A percentile compares a stretch with the other conserved stretches of the same genome.
Evolutionary conservation across 306 rosid genomes (phyloP).

Genomic region (Pterocarpus santalinus): DNA sequence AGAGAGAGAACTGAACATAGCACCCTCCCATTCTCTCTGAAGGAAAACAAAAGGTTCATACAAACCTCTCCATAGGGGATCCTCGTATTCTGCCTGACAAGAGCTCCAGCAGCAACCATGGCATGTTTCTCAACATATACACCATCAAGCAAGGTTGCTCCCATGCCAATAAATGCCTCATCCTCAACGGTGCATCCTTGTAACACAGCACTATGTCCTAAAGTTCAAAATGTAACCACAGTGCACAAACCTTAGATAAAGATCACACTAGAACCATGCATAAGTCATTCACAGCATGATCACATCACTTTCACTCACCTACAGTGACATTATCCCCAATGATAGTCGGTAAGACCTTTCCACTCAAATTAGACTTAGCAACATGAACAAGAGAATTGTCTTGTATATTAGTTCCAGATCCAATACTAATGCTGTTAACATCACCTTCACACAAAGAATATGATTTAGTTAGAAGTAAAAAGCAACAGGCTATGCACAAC

Average conservation of each 20-base stretch:
- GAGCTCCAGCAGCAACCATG: constrained; percentile 98
- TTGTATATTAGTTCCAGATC: constrained; percentile 93
- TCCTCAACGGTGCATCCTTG: constrained; percentile 97
- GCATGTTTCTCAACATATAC: constrained; percentile 87
- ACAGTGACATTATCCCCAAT: constrained; percentile 95
- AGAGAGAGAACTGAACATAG: background rate
- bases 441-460: constrained; percentile 55
- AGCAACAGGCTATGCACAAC: constrained; percentile 18
- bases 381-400: constrained; percentile 97
- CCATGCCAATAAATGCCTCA: constrained; percentile 98
- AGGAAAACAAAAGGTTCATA: constrained; percentile 35
- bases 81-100: constrained; percentile 90
- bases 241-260: constrained; percentile 39
- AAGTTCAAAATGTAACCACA: constrained; percentile 40
- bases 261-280: constrained; percentile 29
- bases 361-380: constrained; percentile 86
- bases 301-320: constrained; percentile 66
- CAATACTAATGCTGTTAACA: constrained; percentile 61
- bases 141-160: constrained; percentile 95
- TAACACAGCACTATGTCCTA: constrained; percentile 92
- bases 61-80: constrained; percentile 96
- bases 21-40: constrained; percentile 1
- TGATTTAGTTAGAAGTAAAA: constrained; percentile 21
- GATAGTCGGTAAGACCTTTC: constrained; percentile 89
- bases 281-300: constrained; percentile 39